These are phyloP conservation scores for Paraphaeosphaeria minitans DNA, from an alignment of 2,329 filamentous ascomycete genomes.

Conservation along the genomic window DNA sequence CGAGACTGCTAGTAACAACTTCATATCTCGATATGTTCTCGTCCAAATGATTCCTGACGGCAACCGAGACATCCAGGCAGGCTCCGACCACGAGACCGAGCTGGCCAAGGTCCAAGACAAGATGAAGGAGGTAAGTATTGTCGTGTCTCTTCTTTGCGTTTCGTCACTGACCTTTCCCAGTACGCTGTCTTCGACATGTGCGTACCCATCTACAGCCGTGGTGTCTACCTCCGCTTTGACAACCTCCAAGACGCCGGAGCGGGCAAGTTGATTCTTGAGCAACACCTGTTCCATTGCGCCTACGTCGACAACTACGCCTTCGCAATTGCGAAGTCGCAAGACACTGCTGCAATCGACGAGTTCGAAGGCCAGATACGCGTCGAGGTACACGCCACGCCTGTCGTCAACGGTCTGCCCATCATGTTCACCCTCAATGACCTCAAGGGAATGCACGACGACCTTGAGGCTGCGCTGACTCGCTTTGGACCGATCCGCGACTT, in stretches of 20 bases:
- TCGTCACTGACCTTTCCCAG: constrained; percentile 28
- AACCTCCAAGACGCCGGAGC: constrained; percentile 43
- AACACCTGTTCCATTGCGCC: constrained; percentile 25
- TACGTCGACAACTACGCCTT: constrained; percentile 33
- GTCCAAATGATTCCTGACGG: constrained; percentile 27
- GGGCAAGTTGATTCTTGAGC: constrained; percentile 29
- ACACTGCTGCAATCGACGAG: constrained; percentile 28
- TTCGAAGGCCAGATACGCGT: constrained; percentile 42
- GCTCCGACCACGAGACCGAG: constrained; percentile 24
- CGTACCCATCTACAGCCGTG: constrained; percentile 27
- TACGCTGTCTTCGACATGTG: constrained; percentile 31
- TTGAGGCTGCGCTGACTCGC: constrained; percentile 20
- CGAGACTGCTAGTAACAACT: constrained; percentile 21
- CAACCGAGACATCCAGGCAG: constrained; percentile 13
- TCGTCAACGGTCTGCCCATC: constrained; percentile 9
- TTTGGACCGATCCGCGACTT: constrained; percentile 28
- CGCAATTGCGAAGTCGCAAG: constrained; percentile 31
- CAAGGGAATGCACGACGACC: constrained; percentile 15
- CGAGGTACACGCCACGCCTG: constrained; percentile 21
- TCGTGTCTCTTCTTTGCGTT: neutral
- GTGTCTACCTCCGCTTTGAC: constrained; percentile 46
- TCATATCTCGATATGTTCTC: constrained; percentile 34
- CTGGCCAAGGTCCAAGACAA: constrained; percentile 28
- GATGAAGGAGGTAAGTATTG: constrained; percentile 37
- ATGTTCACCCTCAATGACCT: constrained; percentile 23